A percentile compares a stretch with the other conserved stretches of the same genome.
Conservation (phyloP, 345 rosid genomes). For the Citropsis articulata region DNA sequence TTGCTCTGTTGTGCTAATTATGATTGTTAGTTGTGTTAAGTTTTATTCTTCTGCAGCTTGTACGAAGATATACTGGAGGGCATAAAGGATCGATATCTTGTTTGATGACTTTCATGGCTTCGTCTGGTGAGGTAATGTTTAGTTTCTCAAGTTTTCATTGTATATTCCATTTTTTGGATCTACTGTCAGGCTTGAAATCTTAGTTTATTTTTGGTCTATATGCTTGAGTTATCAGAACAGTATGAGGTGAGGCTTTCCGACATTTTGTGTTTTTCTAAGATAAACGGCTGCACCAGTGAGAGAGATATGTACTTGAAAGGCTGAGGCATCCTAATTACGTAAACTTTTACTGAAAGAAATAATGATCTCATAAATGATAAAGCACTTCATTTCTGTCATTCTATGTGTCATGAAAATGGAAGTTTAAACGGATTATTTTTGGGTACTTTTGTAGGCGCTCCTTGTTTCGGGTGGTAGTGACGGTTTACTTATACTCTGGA, state of each 20-base stretch:
- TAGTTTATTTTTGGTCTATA: neutral
- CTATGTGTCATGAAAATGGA: neutral
- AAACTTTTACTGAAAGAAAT: neutral
- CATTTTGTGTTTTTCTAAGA: neutral
- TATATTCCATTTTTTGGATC: too few species aligned
- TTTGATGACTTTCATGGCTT: constrained; percentile 96
- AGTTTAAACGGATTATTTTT: neutral
- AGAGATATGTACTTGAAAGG: neutral
- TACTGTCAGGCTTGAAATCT: neutral
- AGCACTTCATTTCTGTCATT: too few species aligned
- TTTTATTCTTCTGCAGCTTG: constrained; percentile 63
- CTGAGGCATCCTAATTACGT: neutral
- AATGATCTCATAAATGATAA: neutral
- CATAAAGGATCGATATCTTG: constrained; percentile 95
- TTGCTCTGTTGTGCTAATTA: constrained; percentile 12
- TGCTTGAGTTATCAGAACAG: neutral
- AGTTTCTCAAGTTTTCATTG: constrained; percentile 4
- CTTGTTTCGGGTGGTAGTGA: constrained; percentile 98
- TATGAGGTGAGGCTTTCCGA: neutral
- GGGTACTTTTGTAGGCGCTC: constrained; percentile 62
- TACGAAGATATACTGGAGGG: constrained; percentile 92
- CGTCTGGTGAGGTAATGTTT: constrained; percentile 87
- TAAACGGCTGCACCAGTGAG: neutral
- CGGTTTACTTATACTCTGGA: constrained; percentile 94
- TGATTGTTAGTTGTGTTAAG: constrained; percentile 13